Conservation (phyloP, 2,329 filamentous ascomycete species). For the Cytospora mali region DNA sequence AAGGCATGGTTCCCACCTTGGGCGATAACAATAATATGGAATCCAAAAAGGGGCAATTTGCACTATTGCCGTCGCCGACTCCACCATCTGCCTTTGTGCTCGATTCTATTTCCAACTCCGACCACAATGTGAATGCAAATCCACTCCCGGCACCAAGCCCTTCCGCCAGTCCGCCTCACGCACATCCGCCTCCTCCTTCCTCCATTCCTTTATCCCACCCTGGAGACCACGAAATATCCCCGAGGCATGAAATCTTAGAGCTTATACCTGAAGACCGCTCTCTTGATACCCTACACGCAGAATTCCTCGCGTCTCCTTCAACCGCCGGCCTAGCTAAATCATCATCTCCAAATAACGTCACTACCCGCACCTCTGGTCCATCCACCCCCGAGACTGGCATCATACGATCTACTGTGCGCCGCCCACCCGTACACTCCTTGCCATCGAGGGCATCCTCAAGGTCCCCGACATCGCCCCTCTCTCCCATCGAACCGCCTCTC, state of each 20-base stretch:
- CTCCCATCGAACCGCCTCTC: slow-evolving; percentile 15
- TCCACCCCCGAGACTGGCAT: slow-evolving; percentile 26
- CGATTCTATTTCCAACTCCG: slow-evolving; percentile 12
- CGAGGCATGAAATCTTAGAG: slow-evolving; percentile 23
- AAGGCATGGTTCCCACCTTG: background rate
- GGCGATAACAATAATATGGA: slow-evolving; percentile 11
- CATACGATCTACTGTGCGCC: slow-evolving; percentile 22
- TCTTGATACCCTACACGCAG: slow-evolving; percentile 15
- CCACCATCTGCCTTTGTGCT: slow-evolving; percentile 13
- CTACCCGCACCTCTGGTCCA: slow-evolving; percentile 18
- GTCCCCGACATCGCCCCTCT: slow-evolving; percentile 18
- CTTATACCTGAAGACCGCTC: slow-evolving; percentile 28
- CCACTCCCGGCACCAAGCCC: slow-evolving; percentile 12
- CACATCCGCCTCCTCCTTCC: background rate
- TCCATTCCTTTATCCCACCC: slow-evolving; percentile 1
- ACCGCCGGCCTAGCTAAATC: background rate
- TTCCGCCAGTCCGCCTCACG: background rate
- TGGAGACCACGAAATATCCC: slow-evolving; percentile 14
- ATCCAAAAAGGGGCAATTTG: slow-evolving; percentile 9
- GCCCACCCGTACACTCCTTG: slow-evolving; percentile 10
- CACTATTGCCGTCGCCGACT: slow-evolving; percentile 3
- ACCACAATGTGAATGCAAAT: slow-evolving; percentile 12
- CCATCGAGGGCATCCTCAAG: slow-evolving; percentile 22
- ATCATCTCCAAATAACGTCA: slow-evolving; percentile 2
- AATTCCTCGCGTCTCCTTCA: slow-evolving; percentile 13